Conservation (phyloP, 2,329 filamentous ascomycete genomes). For the Akanthomyces muscarius region DNA sequence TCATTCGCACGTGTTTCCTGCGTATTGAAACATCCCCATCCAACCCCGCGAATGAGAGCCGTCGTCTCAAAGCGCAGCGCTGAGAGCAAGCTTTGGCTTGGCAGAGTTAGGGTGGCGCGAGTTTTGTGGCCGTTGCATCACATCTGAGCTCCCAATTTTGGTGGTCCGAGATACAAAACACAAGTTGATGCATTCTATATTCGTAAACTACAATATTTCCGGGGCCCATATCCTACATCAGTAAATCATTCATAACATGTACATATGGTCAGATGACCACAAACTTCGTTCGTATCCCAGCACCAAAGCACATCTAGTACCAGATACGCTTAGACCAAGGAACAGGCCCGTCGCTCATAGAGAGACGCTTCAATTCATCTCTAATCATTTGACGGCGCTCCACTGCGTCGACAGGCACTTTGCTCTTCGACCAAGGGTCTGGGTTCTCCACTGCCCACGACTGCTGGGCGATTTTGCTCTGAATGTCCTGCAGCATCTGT, state of each 20-base stretch:
- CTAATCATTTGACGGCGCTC: conserved; percentile 56
- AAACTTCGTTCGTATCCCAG: not conserved
- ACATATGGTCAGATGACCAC: not conserved
- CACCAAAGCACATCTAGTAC: not conserved
- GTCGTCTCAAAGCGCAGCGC: not conserved
- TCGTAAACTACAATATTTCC: not conserved
- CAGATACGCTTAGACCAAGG: conserved; percentile 11
- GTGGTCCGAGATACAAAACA: not conserved
- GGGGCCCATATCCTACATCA: not conserved
- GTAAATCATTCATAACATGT: not conserved
- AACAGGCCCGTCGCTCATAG: conserved; percentile 42
- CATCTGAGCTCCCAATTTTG: not conserved
- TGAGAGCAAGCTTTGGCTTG: not conserved
- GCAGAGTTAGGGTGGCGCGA: not conserved
- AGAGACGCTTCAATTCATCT: conserved; percentile 49
- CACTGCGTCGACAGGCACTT: conserved; percentile 47
- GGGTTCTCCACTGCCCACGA: conserved; percentile 33
- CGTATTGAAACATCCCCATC: not conserved
- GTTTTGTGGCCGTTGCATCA: no score
- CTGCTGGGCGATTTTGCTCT: conserved; percentile 31
- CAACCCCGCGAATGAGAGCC: not conserved
- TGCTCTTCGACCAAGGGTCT: conserved; percentile 34
- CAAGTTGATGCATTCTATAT: not conserved
- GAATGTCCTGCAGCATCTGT: conserved; percentile 31
- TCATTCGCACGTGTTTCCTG: not conserved